Conservation (phyloP, 768 basidiomycete species). For the Russula abietina region DNA sequence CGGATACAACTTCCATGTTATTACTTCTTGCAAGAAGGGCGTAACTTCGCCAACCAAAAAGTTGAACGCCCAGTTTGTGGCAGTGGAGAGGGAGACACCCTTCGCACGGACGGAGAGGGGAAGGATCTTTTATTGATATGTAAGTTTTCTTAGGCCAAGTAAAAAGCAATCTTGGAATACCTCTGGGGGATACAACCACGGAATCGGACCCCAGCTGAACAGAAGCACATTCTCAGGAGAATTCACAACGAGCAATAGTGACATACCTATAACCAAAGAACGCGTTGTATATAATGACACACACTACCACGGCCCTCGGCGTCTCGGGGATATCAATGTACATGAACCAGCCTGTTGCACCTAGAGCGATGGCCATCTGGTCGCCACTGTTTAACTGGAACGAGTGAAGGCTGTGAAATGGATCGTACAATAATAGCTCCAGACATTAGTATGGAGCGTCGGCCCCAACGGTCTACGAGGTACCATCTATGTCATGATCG, state of each 20-base stretch:
- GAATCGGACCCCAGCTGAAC: constrained; percentile 76
- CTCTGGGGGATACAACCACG: constrained; percentile 86
- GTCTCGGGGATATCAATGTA: constrained; percentile 82
- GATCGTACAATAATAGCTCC: constrained; percentile 70
- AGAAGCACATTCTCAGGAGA: background rate
- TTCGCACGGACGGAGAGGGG: constrained; percentile 85
- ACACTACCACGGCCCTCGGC: constrained; percentile 79
- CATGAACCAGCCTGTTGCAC: constrained; percentile 89
- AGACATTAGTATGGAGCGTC: constrained; percentile 77
- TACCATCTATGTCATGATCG: constrained; percentile 61
- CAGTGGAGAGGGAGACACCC: constrained; percentile 92
- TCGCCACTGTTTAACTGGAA: background rate
- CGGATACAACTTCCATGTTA: constrained; percentile 87
- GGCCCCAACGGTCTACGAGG: constrained; percentile 86
- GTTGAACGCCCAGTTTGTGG: constrained; percentile 82
- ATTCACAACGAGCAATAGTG: background rate
- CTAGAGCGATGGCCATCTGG: constrained; percentile 78
- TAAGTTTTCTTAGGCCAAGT: constrained; percentile 4
- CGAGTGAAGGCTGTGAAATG: background rate
- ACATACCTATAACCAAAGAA: constrained; percentile 80
- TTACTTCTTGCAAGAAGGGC: constrained; percentile 78
- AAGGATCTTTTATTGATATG: constrained; percentile 58
- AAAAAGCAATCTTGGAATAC: constrained; percentile 33
- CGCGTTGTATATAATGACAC: constrained; percentile 90
- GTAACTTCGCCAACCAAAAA: constrained; percentile 86